These are phyloP conservation scores for Dactylellina drechsleri DNA, from an alignment of 2,329 filamentous ascomycete genomes.

Conservation along the genomic window DNA sequence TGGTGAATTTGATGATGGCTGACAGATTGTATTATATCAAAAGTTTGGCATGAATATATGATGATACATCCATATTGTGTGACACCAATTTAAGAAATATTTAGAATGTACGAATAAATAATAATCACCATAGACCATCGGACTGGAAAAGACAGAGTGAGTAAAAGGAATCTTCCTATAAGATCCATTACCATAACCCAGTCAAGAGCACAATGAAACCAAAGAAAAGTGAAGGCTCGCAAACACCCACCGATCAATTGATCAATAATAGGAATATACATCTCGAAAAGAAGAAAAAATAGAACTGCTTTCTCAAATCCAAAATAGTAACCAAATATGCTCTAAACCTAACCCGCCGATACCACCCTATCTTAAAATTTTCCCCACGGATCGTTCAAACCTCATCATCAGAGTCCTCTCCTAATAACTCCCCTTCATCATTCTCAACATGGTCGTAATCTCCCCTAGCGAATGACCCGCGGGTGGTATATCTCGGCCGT, in stretches of 20 bases:
- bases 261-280: conserved; percentile 51
- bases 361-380: neutral
- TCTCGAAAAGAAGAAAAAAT: conserved; percentile 21
- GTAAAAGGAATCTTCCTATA: conserved; percentile 13
- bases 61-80: neutral
- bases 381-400: conserved; percentile 64
- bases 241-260: conserved; percentile 9
- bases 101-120: no score
- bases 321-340: conserved; percentile 9
- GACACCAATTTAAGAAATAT: no score
- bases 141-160: no score
- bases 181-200: conserved; percentile 25
- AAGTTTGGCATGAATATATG: conserved; percentile 29
- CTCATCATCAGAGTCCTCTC: conserved; percentile 93
- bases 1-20: conserved; percentile 42
- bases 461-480: conserved; percentile 88
- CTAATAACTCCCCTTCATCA: conserved; percentile 92
- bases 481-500: conserved; percentile 79
- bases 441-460: conserved; percentile 90
- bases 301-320: conserved; percentile 25
- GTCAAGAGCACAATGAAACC: conserved; percentile 1
- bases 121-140: no score
- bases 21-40: no score
- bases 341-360: neutral
- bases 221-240: conserved; percentile 4